Base-by-base conservation (phyloP, 306 rosid species). In the Hippophae gyantsensis region DNA sequence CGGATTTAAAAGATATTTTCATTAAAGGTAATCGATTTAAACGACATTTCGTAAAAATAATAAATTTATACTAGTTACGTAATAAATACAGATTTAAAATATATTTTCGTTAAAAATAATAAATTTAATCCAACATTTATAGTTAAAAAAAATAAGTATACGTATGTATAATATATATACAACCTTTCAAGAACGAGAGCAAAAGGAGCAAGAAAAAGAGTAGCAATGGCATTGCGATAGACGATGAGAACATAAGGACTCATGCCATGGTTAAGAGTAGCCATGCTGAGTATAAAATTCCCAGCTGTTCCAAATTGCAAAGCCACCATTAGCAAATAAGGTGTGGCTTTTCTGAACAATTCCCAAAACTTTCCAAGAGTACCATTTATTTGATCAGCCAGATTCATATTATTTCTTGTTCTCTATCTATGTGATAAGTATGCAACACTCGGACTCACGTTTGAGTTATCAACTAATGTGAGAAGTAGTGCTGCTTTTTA, bases 261-360 rank as follows among this genome's bases (percentile, higher is more conserved):
- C 87, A 80, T 78, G 65, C 87, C 95, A 14, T 49, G 80, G 62
- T 59, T 82, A 60, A 84, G 69, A 71, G 79, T 82, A 0, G 71
- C 84, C 75, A 66, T 70, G 69, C 77, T 69, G 7, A 82, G 61
- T 6, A 78, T 63, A 60, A 56, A 78, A 48, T 78, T 68, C 66
- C 95, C 93, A 6, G 87, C 95, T 4, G 64, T 54, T 9, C 95
- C 85, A 56, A 79, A 79, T 9, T 85, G 97, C 47, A 89, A 61
- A 32, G 71, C 80, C 51, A 89, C 71, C 9, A 76, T 71, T 42
- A 81, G 65, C 65, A 79, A 38, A 59, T 81, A 89, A 60, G 94
- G 90, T 59, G 72, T 85, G 23, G 78, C 67, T 76, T 72, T 81
- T 3, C 8, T 75, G 57, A 78, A 52, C 42, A 55, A 8, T 23